phyloP scores from a whole-genome alignment of 106 monocot genomes.

The Chionographis japonica region DNA sequence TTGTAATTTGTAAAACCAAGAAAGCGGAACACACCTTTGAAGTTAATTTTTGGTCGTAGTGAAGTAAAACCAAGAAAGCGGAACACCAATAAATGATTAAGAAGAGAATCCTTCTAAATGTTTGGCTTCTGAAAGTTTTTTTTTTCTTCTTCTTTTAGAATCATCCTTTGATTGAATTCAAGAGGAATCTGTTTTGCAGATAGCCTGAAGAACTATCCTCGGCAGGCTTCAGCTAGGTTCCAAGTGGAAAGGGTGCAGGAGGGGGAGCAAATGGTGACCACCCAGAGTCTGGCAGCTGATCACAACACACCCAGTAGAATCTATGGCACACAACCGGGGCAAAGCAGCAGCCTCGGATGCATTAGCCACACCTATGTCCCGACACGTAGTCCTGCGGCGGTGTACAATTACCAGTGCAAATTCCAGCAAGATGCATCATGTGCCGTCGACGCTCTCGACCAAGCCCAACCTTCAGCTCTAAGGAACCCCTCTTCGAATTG shows the following conservation, averaged over 20 bases:
- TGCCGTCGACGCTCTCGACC: conserved; percentile 3
- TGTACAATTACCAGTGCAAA: too few relatives aligned
- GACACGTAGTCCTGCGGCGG: too few relatives aligned
- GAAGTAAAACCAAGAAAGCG: too few relatives aligned
- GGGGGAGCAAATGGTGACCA: conserved; percentile 21
- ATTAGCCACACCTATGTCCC: too few relatives aligned
- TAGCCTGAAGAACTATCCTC: conserved; percentile 54
- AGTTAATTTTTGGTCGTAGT: too few relatives aligned
- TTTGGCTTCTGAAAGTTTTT: background rate
- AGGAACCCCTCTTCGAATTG: conserved; percentile 11
- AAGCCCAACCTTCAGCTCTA: conserved; percentile 8
- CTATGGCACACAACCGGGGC: conserved; percentile 11
- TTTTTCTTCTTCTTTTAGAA: too few relatives aligned
- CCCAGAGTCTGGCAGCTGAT: conserved; percentile 23
- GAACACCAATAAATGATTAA: too few relatives aligned
- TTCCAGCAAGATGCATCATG: background rate
- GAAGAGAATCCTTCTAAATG: too few relatives aligned
- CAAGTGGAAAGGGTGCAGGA: conserved; percentile 31
- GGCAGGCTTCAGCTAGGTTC: conserved; percentile 23
- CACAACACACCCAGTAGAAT: conserved; percentile 33
- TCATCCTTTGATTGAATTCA: background rate
- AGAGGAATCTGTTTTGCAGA: conserved; percentile 29
- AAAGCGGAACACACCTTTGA: too few relatives aligned
- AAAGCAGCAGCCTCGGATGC: background rate
- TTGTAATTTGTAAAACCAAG: too few relatives aligned